Evolutionary conservation across 2,329 filamentous ascomycete species (phyloP).

Genomic region (Balansia obtecta): DNA sequence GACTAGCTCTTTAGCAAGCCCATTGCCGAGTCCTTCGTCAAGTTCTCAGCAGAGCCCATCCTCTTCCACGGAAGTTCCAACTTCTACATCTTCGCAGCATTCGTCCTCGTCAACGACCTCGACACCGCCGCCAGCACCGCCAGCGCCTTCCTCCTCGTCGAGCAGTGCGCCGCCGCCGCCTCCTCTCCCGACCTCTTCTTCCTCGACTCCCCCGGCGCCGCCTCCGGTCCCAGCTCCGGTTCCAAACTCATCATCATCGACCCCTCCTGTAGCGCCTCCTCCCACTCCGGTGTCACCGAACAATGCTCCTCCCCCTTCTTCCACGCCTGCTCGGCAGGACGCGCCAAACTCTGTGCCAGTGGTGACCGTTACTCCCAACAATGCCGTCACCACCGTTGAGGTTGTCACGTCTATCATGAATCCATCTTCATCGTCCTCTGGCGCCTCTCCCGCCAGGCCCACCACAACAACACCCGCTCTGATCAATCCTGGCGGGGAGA

Average conservation of each 20-base stretch:
- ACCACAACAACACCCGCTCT: constrained; percentile 17
- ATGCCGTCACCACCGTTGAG: constrained; percentile 9
- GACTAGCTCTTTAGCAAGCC: constrained; percentile 7
- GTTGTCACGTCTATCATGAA: constrained; percentile 17
- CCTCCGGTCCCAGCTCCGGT: not conserved
- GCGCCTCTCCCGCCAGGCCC: not conserved
- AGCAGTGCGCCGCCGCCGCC: not conserved
- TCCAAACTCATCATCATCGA: not conserved
- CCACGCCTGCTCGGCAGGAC: constrained; percentile 8
- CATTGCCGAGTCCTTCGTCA: not conserved
- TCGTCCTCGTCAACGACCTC: not conserved
- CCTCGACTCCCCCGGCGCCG: not conserved
- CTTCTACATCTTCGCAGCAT: constrained; percentile 1
- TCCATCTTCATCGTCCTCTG: constrained; percentile 6
- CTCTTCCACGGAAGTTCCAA: not conserved
- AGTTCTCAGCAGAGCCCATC: not conserved
- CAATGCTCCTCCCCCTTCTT: constrained; percentile 1
- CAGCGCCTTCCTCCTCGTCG: not conserved
- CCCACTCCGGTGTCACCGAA: constrained; percentile 8
- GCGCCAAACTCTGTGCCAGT: constrained; percentile 11
- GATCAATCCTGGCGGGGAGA: constrained; percentile 15
- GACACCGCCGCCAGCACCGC: not conserved
- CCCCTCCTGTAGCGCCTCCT: constrained; percentile 1
- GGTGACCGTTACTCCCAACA: constrained; percentile 14
- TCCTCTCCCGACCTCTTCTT: not conserved